Evolutionary conservation across 805 yeast genomes (phyloP), one percentile per base, ranked within the genome.

Genomic region (Maudiozyma serrabonitensis): DNA sequence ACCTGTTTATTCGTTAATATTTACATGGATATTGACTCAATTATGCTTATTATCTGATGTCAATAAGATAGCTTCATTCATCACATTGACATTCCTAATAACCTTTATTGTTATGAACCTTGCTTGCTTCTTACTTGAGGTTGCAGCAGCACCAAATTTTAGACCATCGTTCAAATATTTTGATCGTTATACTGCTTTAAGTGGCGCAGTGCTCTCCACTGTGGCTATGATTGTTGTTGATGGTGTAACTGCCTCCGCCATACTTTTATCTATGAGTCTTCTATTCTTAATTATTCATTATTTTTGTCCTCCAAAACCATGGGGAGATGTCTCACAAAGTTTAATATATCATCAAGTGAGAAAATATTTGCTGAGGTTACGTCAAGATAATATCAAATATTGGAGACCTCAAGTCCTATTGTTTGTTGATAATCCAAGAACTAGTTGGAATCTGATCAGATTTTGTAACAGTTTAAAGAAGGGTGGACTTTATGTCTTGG

Each of bases 301-400:
- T 61, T 76, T 80, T 46, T 85, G 96, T 11, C 96, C 97, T 1
- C 97, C 99, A 6, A 89, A 88, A 62, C 85, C 90, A 34, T 93
- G 96, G 90, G 99, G 99, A 35, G 99, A 93, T 67, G 97, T 93
- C 23, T 90, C 98, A 2, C 99, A 93, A 67, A 80, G 90, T 41
- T 74, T 93, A 52, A 91, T 93, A 46, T 93, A 93, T 65, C 99
- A 93, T 63, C 99, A 93, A 67, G 98, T 93, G 11, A 73, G 99
- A 56, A 93, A 93, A 63, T 93, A 93, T 61, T 48, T 67, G 16
- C 69, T 93, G 52, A 73, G 95, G 48, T 72, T 91, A 41, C 78
- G 88, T 51, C 88, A 88, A 58, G 96, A 93, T 60, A 95, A 91
- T 63, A 96, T 93, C 47, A 93, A 93, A 68, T 93, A 90, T 64